Base-by-base conservation (phyloP, 1,139 yeast species). In the Petasospora fabianii region DNA sequence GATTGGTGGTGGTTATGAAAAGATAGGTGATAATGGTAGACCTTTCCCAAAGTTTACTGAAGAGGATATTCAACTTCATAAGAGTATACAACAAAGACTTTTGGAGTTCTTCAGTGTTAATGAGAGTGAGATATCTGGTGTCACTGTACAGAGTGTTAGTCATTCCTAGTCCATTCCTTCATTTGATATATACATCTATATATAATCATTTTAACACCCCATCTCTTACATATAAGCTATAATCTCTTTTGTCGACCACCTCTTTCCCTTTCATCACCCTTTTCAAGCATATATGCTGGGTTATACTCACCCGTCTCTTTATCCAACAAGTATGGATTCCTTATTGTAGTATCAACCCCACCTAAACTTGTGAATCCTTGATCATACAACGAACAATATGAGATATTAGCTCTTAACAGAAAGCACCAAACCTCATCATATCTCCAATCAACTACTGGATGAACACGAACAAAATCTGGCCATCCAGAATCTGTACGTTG, bases 361-460 rank as follows among this genome's bases (percentile, higher is more conserved):
- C 96, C 96, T 27, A 87, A 62, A 13, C 94, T 82, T 2, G 96
- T 85, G 54, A 80, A 87, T 0, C 96, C 96, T 33, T 51, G 47
- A 54, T 86, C 95, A 53, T 87, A 87, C 48, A 87, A 65, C 5
- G 53, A 43, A 55, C 96, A 87, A 60, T 87, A 87, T 2, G 68
- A 67, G 17, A 82, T 63, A 22, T 69, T 54, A 32, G 76, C 60
- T 3, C 66, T 69, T 27, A 74, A 56, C 40, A 84, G 65, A 42
- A 77, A 66, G 48, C 76, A 74, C 96, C 96, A 87, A 4, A 87
- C 70, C 43, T 86, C 86, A 20, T 71, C 73, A 51, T 84, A 85
- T 32, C 73, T 73, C 96, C 96, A 87, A 39, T 84, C 83, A 35
- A 87, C 67, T 11, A 87, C 81, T 0, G 96, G 96, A 53, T 86